Conservation (phyloP, 2,329 filamentous ascomycete genomes). For the Talaromyces islandicus region DNA sequence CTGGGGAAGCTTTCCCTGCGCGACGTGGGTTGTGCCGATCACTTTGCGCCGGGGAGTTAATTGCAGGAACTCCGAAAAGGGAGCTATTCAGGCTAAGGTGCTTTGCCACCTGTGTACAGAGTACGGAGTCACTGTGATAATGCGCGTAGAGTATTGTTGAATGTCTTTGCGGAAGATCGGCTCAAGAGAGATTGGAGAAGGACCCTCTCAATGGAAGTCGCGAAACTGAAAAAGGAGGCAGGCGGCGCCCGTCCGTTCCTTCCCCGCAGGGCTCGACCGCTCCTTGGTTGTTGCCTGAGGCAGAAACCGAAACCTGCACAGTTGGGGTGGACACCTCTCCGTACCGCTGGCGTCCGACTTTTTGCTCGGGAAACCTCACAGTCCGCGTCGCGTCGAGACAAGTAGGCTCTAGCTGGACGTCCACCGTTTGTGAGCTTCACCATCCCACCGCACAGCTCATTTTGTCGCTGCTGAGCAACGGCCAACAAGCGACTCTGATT, state of each 20-base stretch:
- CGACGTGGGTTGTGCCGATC: background rate
- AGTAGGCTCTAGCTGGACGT: background rate
- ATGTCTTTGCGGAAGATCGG: background rate
- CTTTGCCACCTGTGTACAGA: no score
- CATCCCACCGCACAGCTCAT: background rate
- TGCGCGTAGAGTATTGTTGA: background rate
- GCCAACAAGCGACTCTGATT: background rate
- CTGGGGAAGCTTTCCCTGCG: background rate
- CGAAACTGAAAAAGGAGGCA: no score
- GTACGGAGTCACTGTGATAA: background rate
- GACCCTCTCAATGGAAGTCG: no score
- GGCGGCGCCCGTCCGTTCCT: background rate
- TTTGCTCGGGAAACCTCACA: constrained; percentile 5
- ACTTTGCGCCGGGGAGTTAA: background rate
- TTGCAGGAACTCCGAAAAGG: background rate
- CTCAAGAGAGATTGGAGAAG: background rate
- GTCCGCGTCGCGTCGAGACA: constrained; percentile 11
- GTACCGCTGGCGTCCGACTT: constrained; percentile 13
- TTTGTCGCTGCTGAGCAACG: background rate
- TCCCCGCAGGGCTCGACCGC: background rate
- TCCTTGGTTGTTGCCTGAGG: constrained; percentile 13
- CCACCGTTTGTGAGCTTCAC: background rate
- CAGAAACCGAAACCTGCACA: constrained; percentile 13
- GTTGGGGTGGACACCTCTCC: constrained; percentile 11
- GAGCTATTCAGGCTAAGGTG: background rate